Base-by-base conservation (phyloP, 805 yeast genomes). In the Yamadazyma phyllophila region DNA sequence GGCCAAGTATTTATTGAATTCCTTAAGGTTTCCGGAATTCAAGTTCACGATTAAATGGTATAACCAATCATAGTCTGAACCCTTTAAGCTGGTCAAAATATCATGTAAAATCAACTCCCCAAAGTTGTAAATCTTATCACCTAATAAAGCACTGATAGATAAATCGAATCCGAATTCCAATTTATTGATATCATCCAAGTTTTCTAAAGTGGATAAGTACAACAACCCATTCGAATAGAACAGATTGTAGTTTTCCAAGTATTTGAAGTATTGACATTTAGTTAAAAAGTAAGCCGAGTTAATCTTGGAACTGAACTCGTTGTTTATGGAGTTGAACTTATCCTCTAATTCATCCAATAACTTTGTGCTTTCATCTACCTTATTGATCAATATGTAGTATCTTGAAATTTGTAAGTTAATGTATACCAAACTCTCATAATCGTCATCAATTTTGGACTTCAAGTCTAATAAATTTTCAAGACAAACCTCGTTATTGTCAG, bases 101-200 rank as follows among this genome's bases (percentile, higher is more conserved):
- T 94, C 96, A 66, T 92, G 98, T 63, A 90, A 81, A 49, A 94
- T 77, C 51, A 94, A 78, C 68, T 94, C 99, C 42, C 98, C 98
- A 66, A 94, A 94, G 69, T 92, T 94, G 73, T 89, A 94, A 56
- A 92, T 88, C 58, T 80, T 83, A 60, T 90, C 96, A 40, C 97
- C 98, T 56, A 92, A 74, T 48, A 94, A 71, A 0, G 97, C 98
- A 27, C 96, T 83, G 38, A 89, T 74, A 48, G 92, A 78, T 54
- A 92, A 78, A 54, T 92, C 96, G 57, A 82, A 81, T 50, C 74
- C 69, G 43, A 71, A 57, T 1, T 88, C 87, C 45, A 72, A 62
- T 43, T 54, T 49, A 36, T 64, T 67, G 29, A 66, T 69, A 14
- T 63, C 61, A 9, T 72, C 53, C 46, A 81, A 62, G 35, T 63